Evolutionary conservation across 2,329 filamentous ascomycete species (phyloP).

Genomic region (Zasmidium citrigriseum): DNA sequence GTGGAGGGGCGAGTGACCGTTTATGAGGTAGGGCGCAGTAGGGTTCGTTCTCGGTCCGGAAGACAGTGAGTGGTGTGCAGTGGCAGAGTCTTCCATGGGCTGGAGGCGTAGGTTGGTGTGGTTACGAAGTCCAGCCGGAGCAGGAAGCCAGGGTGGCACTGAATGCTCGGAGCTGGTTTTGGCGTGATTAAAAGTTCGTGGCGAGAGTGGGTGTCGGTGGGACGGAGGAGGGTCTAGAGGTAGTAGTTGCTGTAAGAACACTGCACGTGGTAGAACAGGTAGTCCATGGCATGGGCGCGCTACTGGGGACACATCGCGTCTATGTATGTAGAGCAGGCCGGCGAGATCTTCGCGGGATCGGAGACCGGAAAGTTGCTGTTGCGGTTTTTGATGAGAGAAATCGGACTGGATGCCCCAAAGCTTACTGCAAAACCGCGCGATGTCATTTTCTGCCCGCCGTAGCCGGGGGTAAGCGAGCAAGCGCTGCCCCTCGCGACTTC

Average conservation of each 20-base stretch:
- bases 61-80: background rate
- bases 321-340: background rate
- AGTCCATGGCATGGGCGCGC: conserved; percentile 28
- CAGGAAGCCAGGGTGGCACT: background rate
- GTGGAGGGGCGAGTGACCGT: conserved; percentile 55
- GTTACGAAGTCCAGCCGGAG: conserved; percentile 6
- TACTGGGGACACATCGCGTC: background rate
- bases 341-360: background rate
- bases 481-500: conserved; percentile 2
- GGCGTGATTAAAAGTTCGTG: conserved; percentile 6
- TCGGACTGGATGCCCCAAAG: background rate
- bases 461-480: background rate
- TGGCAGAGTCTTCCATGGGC: background rate
- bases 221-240: conserved; percentile 22
- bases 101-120: background rate
- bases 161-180: background rate
- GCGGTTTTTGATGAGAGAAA: background rate
- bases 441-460: background rate
- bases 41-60: conserved; percentile 42
- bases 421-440: background rate
- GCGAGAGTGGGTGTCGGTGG: background rate
- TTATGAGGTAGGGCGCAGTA: conserved; percentile 59
- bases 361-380: background rate
- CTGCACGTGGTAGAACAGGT: conserved; percentile 38
- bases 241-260: conserved; percentile 37